Evolutionary conservation across 345 rosid genomes (phyloP), one percentile per base, ranked within the genome.

Genomic region (Microcos paniculata): DNA sequence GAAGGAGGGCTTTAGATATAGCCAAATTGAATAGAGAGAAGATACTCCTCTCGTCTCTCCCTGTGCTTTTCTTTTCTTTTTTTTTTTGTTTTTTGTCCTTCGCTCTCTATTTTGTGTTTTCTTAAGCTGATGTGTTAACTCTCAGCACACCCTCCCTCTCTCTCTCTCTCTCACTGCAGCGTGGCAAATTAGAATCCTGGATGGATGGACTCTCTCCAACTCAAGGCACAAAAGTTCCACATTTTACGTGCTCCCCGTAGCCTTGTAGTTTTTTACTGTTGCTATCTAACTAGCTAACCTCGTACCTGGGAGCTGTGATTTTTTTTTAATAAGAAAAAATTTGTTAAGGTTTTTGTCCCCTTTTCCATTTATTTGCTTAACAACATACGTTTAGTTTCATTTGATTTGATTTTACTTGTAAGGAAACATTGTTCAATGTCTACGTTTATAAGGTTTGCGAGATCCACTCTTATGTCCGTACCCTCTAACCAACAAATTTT

Each of bases 111-210:
- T 45, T 21, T 23, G 59, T 21, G 59, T 55, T 55, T 21, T 23
- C 61, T 56, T 66, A 66, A 45, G 71, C 56, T 67, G 71, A 46
- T 67, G 40, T 67, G 56, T 26, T 26, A 31, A 42, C 45, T 42
- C 45, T 7, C 10, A 7, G 11, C n/a, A 28, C 35, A 40, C 70
- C 13, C 31, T 42, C 28, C 8, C 59, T 55, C 28, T 23, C 26
- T 35, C 38, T 7, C 30, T 8, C 59, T 8, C 30, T 23, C 14
- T 55, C 30, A 23, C 28, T 67, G 56, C 71, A 28, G 8, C 51
- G 53, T 45, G 71, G 38, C 38, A 67, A 45, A 67, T 45, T 10
- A 40, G 69, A 65, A 65, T 43, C 70, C 31, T 2, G 51, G n/a
- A 11, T n/a, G 35, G 28, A 3, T 2, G 2, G 1, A 0, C 26